Evolutionary conservation across 495 filamentous ascomycete species (phyloP).

Genomic region (Hypoxylon lienhwacheense): DNA sequence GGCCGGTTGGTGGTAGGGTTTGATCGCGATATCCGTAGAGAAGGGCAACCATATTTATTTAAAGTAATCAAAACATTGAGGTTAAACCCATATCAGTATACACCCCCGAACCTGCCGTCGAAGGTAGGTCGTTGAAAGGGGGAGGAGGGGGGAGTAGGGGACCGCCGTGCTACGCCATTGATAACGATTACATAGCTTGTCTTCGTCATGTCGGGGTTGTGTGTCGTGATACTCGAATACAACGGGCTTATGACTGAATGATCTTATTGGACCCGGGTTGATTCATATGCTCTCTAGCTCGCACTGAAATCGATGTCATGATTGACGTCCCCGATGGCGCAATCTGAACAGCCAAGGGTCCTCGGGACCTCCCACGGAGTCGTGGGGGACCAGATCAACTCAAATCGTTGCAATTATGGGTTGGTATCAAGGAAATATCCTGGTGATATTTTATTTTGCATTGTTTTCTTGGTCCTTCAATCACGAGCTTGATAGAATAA

Average conservation of each 20-base stretch:
- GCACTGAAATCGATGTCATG: slow-evolving; percentile 43
- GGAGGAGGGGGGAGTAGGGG: too few species aligned
- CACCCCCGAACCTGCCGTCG: not conserved
- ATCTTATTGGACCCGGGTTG: slow-evolving; percentile 19
- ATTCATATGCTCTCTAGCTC: not conserved
- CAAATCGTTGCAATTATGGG: not conserved
- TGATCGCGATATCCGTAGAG: not conserved
- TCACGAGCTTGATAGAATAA: too few species aligned
- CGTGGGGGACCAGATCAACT: slow-evolving; percentile 3
- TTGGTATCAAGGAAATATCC: not conserved
- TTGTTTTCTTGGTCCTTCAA: too few species aligned
- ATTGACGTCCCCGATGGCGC: slow-evolving; percentile 60
- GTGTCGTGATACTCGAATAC: slow-evolving; percentile 21
- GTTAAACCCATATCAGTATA: not conserved
- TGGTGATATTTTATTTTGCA: too few species aligned
- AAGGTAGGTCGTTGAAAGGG: too few species aligned
- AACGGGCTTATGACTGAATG: not conserved
- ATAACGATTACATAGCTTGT: slow-evolving; percentile 14
- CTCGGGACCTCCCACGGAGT: too few species aligned
- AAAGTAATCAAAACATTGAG: not conserved
- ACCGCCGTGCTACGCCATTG: slow-evolving; percentile 12
- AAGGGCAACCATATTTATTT: not conserved
- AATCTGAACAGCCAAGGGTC: slow-evolving; percentile 56
- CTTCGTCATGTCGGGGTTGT: slow-evolving; percentile 29
- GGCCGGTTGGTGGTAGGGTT: not conserved